Conservation (phyloP, 1,139 yeast species). For the Candida labiduridarum region DNA sequence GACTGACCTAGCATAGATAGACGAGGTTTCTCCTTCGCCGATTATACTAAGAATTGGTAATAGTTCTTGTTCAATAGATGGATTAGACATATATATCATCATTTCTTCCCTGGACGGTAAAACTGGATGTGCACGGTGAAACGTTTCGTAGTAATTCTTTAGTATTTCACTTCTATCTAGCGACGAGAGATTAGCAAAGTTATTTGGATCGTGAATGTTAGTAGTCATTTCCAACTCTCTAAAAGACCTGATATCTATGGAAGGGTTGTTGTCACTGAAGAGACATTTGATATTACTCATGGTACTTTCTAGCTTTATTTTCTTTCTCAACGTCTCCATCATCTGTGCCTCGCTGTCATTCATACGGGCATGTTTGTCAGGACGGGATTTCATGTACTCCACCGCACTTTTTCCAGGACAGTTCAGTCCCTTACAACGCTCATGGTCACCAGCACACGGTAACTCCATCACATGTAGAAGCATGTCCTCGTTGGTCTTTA, state of each 20-base stretch:
- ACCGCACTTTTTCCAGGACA: conserved; percentile 18
- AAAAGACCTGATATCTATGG: conserved; percentile 13
- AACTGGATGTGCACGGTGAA: conserved; percentile 48
- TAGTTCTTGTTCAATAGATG: conserved; percentile 39
- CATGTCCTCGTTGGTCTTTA: conserved; percentile 10
- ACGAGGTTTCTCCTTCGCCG: conserved; percentile 45
- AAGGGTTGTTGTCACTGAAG: conserved; percentile 14
- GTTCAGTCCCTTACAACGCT: conserved; percentile 14
- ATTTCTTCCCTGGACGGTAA: conserved; percentile 40
- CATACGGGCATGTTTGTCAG: conserved; percentile 9
- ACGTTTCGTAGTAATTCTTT: conserved; percentile 36
- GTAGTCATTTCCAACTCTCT: conserved; percentile 12
- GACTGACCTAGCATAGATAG: conserved; percentile 34
- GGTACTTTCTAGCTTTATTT: conserved; percentile 15
- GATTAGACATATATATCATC: conserved; percentile 26
- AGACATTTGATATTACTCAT: conserved; percentile 18
- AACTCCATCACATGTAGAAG: conserved; percentile 11
- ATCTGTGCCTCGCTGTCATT: conserved; percentile 11
- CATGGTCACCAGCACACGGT: conserved; percentile 16
- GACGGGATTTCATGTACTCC: conserved; percentile 11
- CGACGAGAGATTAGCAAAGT: conserved; percentile 12
- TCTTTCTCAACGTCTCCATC: conserved; percentile 15
- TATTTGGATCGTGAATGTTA: conserved; percentile 10
- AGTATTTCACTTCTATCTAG: conserved; percentile 25
- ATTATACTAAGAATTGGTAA: conserved; percentile 46